Conservation (phyloP, 2,329 filamentous ascomycete species). For the Clonostachys sp. region DNA sequence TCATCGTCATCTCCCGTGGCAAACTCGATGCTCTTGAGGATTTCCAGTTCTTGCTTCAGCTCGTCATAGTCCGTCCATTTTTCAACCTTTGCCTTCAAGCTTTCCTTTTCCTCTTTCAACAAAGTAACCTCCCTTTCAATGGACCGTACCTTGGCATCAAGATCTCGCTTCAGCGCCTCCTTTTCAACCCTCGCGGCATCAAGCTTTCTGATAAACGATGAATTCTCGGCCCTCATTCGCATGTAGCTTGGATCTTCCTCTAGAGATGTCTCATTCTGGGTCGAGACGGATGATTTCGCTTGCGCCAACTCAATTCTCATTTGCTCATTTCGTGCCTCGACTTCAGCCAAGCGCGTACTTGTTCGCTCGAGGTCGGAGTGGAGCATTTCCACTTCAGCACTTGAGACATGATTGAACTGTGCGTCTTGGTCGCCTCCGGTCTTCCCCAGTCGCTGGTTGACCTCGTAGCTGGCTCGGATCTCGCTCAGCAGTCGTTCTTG, state of each 20-base stretch:
- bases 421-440: slow-evolving; percentile 59
- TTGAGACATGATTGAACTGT: slow-evolving; percentile 64
- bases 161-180: slow-evolving; percentile 71
- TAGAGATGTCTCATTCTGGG: slow-evolving; percentile 56
- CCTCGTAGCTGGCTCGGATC: slow-evolving; percentile 95
- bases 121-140: slow-evolving; percentile 74
- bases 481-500: slow-evolving; percentile 91
- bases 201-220: slow-evolving; percentile 81
- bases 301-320: slow-evolving; percentile 87
- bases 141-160: slow-evolving; percentile 71
- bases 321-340: slow-evolving; percentile 93
- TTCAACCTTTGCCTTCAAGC: slow-evolving; percentile 73
- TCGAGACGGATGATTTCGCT: slow-evolving; percentile 63
- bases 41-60: slow-evolving; percentile 91
- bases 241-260: slow-evolving; percentile 90
- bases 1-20: slow-evolving; percentile 77
- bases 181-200: slow-evolving; percentile 81
- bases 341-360: slow-evolving; percentile 78
- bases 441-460: slow-evolving; percentile 82
- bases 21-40: slow-evolving; percentile 97
- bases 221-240: slow-evolving; percentile 88
- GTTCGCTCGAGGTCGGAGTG: slow-evolving; percentile 88
- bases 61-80: slow-evolving; percentile 96
- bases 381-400: slow-evolving; percentile 90
- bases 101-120: slow-evolving; percentile 76